Conservation (phyloP, 805 yeast genomes). For the Lachancea quebecensis region DNA sequence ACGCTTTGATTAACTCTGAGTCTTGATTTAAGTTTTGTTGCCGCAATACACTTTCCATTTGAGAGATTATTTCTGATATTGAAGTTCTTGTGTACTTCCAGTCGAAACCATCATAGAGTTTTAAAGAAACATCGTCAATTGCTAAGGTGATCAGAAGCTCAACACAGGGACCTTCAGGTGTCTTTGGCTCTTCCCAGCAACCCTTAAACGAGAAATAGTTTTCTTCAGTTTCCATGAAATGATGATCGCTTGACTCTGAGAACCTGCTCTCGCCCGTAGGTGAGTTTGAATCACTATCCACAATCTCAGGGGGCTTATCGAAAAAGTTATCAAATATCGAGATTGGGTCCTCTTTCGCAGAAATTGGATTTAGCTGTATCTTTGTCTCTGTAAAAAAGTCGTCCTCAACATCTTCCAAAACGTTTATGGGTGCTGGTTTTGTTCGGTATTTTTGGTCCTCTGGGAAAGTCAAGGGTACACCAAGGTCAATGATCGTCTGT, state of each 20-base stretch:
- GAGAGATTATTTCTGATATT: constrained; percentile 56
- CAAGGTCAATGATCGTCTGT: constrained; percentile 64
- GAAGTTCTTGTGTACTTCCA: constrained; percentile 73
- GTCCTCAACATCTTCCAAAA: constrained; percentile 36
- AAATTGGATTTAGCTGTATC: background rate
- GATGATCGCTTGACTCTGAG: background rate
- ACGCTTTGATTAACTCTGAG: constrained; percentile 11
- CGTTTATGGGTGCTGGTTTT: constrained; percentile 30
- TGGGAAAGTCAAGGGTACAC: constrained; percentile 54
- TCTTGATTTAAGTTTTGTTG: constrained; percentile 10
- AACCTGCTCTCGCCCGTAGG: background rate
- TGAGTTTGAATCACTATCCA: background rate
- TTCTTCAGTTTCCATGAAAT: background rate
- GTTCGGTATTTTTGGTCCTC: constrained; percentile 52
- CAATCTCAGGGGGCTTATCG: background rate
- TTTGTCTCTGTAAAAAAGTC: constrained; percentile 17
- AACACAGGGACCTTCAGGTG: background rate
- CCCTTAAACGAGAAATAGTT: background rate
- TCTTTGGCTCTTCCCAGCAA: background rate
- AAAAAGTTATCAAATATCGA: constrained; percentile 1
- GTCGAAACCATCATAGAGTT: constrained; percentile 84
- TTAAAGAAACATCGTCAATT: constrained; percentile 32
- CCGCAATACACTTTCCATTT: constrained; percentile 43
- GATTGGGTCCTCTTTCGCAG: background rate
- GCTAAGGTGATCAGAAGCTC: background rate